These are phyloP conservation scores for Aspergillus bertholletiae DNA, from an alignment of 495 filamentous ascomycete genomes.

Conservation along the genomic window DNA sequence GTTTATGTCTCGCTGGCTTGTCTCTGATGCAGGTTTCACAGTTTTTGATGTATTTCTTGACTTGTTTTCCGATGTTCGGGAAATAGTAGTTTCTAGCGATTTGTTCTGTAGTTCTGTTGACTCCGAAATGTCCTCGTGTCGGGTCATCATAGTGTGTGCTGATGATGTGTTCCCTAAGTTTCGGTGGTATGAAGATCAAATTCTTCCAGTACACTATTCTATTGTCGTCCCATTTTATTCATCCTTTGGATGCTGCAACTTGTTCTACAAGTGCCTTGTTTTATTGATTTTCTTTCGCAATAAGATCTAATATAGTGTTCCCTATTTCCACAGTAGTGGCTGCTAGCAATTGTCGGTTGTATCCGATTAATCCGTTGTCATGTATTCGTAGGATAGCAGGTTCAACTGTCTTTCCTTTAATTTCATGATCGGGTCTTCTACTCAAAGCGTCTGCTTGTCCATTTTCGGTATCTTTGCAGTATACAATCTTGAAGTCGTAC, in stretches of 20 bases:
- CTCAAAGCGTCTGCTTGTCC: slow-evolving; percentile 17
- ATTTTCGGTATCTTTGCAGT: slow-evolving; percentile 15
- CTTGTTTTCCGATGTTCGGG: slow-evolving; percentile 1
- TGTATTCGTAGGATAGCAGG: no score
- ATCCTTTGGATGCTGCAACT: no score
- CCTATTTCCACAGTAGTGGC: no score
- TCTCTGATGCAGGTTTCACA: no score
- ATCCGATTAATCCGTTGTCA: slow-evolving; percentile 3
- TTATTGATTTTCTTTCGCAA: no score
- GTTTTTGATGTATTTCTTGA: background rate
- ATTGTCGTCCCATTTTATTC: no score
- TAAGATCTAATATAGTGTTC: no score
- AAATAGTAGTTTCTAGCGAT: no score
- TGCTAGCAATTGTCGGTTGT: background rate
- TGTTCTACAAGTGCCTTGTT: no score
- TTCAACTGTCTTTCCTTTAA: background rate
- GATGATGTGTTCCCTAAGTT: background rate
- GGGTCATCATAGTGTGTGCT: background rate
- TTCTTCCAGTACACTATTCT: background rate
- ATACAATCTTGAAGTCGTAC: no score
- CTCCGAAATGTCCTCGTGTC: background rate
- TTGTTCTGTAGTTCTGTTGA: slow-evolving; percentile 8
- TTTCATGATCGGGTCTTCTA: slow-evolving; percentile 3
- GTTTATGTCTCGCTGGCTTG: no score
- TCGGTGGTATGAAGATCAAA: background rate